Conservation (phyloP, 495 filamentous ascomycete species). For the Paragyromitra xinjiangensis region DNA sequence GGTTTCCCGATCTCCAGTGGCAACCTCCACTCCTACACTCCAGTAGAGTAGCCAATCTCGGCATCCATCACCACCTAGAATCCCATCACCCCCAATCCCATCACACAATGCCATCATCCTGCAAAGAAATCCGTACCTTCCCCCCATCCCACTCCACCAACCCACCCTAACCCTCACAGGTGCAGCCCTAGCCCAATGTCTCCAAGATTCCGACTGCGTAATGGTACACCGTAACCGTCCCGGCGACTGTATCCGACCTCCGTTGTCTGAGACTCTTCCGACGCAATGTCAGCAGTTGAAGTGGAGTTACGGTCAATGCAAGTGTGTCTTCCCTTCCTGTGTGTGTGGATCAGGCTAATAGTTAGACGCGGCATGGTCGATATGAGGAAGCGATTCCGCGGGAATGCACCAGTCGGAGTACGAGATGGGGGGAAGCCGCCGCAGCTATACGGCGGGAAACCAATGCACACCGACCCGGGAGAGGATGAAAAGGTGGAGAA, state of each 20-base stretch:
- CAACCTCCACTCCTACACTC: background rate
- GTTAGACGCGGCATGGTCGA: conserved; percentile 84
- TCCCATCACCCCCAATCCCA: background rate
- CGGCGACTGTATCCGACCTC: conserved; percentile 84
- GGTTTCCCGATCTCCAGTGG: too few species aligned
- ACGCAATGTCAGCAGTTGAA: conserved; percentile 90
- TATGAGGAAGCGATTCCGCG: conserved; percentile 98
- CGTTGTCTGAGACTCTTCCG: conserved; percentile 79
- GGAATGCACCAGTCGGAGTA: conserved; percentile 84
- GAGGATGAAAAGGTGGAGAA: conserved; percentile 61
- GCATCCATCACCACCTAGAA: background rate
- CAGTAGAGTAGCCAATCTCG: background rate
- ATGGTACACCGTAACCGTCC: conserved; percentile 87
- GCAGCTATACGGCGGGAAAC: conserved; percentile 82
- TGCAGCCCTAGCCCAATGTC: conserved; percentile 88
- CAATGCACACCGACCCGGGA: conserved; percentile 69
- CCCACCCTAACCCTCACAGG: conserved; percentile 64
- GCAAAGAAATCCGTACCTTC: conserved; percentile 86
- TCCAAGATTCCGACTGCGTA: conserved; percentile 94
- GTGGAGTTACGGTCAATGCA: conserved; percentile 92
- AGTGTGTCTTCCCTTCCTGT: conserved; percentile 62
- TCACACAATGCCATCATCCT: conserved; percentile 87
- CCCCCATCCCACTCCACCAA: conserved; percentile 15
- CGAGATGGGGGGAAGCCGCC: conserved; percentile 62
- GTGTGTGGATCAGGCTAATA: too few species aligned